phyloP scores from a whole-genome alignment of 164 flowering plant species.

The Umbellularia californica region DNA sequence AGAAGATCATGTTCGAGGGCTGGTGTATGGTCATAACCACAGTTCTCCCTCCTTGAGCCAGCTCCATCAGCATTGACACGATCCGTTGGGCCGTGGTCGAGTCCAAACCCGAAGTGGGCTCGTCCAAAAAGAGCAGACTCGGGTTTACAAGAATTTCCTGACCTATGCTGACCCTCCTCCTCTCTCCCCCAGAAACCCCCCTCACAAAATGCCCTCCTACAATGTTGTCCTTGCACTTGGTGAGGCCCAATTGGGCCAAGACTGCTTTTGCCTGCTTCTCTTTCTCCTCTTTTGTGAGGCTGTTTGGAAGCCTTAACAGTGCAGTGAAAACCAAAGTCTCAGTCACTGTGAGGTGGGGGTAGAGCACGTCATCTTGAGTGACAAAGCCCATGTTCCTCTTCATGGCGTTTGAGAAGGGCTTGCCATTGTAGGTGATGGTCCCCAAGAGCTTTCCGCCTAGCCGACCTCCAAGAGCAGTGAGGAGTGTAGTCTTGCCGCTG shows the following conservation, averaged over 20 bases:
- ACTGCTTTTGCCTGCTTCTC: slow-evolving; percentile 45
- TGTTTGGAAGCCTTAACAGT: slow-evolving; percentile 57
- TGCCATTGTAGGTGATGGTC: slow-evolving; percentile 54
- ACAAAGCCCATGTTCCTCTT: slow-evolving; percentile 72
- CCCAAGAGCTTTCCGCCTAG: slow-evolving; percentile 44
- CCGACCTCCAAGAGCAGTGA: slow-evolving; percentile 68
- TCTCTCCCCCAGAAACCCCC: slow-evolving; percentile 32
- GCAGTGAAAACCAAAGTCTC: slow-evolving; percentile 76
- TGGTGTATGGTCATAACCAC: slow-evolving; percentile 75
- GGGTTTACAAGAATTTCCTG: slow-evolving; percentile 82
- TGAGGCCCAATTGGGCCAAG: slow-evolving; percentile 44
- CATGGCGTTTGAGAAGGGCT: slow-evolving; percentile 43
- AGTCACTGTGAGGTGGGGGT: slow-evolving; percentile 59
- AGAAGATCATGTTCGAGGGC: slow-evolving; percentile 69
- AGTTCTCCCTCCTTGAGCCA: slow-evolving; percentile 57
- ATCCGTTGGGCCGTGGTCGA: slow-evolving; percentile 66
- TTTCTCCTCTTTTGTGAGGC: slow-evolving; percentile 38
- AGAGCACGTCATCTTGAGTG: slow-evolving; percentile 69
- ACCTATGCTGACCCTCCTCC: slow-evolving; percentile 46
- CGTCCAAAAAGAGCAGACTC: slow-evolving; percentile 65
- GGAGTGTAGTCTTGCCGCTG: slow-evolving; percentile 77
- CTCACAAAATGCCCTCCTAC: slow-evolving; percentile 27
- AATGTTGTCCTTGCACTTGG: slow-evolving; percentile 49
- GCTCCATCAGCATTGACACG: slow-evolving; percentile 50
- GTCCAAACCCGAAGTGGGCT: slow-evolving; percentile 82